Percentiles rank a stretch among this genome's conserved stretches.
Conservation (phyloP, 2,329 filamentous ascomycete genomes). For the Plenodomus lindquistii region DNA sequence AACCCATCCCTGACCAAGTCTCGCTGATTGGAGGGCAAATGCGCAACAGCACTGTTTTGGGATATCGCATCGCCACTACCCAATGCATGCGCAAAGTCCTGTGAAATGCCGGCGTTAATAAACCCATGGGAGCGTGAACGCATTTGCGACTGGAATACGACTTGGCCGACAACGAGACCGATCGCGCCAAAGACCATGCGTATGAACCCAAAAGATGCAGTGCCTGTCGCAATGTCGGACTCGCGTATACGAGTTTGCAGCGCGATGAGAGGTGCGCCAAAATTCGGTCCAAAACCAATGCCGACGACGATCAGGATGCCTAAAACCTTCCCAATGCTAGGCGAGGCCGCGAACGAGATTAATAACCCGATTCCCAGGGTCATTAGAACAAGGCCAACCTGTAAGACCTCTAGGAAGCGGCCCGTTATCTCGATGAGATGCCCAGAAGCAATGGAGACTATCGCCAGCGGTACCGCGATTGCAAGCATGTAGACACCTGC, state of each 20-base stretch:
- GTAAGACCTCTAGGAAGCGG: slow-evolving; percentile 45
- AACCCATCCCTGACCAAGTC: slow-evolving; percentile 48
- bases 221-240: slow-evolving; percentile 56
- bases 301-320: slow-evolving; percentile 56
- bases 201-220: slow-evolving; percentile 55
- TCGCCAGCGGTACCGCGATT: slow-evolving; percentile 53
- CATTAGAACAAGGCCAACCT: slow-evolving; percentile 36
- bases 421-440: slow-evolving; percentile 51
- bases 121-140: slow-evolving; percentile 43
- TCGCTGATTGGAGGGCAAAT: slow-evolving; percentile 35
- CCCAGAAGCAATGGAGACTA: slow-evolving; percentile 52
- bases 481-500: slow-evolving; percentile 66
- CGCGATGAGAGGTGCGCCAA: slow-evolving; percentile 58
- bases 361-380: slow-evolving; percentile 42
- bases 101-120: slow-evolving; percentile 19
- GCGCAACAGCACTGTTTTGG: slow-evolving; percentile 25
- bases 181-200: slow-evolving; percentile 52
- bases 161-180: slow-evolving; percentile 55
- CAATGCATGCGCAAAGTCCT: slow-evolving; percentile 27
- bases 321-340: slow-evolving; percentile 43
- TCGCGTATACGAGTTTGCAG: slow-evolving; percentile 63
- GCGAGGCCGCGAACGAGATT: slow-evolving; percentile 21
- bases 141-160: slow-evolving; percentile 62
- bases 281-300: slow-evolving; percentile 57
- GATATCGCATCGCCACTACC: slow-evolving; percentile 39